Percentiles rank a stretch among this genome's conserved stretches.
Evolutionary conservation across 192 early-diverging fungal genomes (phyloP).

Genomic region (Obelidium mucronatum): DNA sequence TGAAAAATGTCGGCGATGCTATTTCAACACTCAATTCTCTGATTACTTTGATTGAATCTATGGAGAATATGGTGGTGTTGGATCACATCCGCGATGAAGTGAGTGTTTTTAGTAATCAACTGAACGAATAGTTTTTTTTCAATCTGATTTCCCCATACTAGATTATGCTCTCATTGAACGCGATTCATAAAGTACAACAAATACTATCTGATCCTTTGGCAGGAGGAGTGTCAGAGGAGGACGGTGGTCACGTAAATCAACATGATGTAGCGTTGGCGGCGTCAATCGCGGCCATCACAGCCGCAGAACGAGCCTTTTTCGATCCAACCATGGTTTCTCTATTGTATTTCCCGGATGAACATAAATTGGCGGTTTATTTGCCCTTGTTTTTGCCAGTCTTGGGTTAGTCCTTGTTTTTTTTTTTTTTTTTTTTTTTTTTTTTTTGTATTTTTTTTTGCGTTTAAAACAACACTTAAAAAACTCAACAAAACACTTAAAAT

Average conservation of each 20-base stretch:
- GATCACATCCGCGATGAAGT: slow-evolving; percentile 84
- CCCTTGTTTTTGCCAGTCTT: slow-evolving; percentile 89
- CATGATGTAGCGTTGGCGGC: slow-evolving; percentile 55
- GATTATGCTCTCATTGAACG: slow-evolving; percentile 5
- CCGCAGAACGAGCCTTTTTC: slow-evolving; percentile 92
- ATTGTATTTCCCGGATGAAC: slow-evolving; percentile 98
- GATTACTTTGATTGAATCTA: slow-evolving; percentile 72
- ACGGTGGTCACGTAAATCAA: neutral
- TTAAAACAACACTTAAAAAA: neutral
- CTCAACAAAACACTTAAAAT: neutral
- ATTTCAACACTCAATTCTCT: slow-evolving; percentile 82
- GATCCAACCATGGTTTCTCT: slow-evolving; percentile 97
- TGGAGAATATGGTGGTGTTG: slow-evolving; percentile 93
- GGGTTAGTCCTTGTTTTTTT: slow-evolving; percentile 69
- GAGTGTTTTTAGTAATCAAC: neutral
- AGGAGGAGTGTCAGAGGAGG: too few relatives aligned
- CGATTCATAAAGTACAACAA: slow-evolving; percentile 13
- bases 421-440: slow-evolving; percentile 32
- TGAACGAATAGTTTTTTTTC: neutral
- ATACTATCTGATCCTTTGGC: neutral
- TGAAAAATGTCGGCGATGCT: slow-evolving; percentile 77
- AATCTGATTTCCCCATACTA: neutral
- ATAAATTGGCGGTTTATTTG: slow-evolving; percentile 92
- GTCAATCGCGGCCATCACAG: slow-evolving; percentile 68
- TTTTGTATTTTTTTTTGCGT: neutral